Evolutionary conservation across 2,329 filamentous ascomycete genomes (phyloP), one percentile per base, ranked within the genome.

Genomic region (Septoria linicola): DNA sequence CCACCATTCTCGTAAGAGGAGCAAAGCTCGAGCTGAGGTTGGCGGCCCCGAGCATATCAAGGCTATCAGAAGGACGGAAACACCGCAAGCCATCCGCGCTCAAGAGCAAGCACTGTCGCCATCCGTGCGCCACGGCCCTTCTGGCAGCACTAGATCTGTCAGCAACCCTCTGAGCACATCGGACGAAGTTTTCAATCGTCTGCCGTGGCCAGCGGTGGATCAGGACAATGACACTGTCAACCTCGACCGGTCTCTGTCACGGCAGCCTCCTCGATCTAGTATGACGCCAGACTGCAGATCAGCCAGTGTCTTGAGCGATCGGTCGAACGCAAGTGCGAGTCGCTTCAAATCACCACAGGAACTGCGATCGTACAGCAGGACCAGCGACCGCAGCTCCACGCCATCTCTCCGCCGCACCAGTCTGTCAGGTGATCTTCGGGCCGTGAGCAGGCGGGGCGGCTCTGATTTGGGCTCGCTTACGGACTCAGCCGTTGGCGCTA

Each of bases 341-440:
- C 68, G 70, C 45, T 57, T 72, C 49, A 67, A 68, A 55, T 69
- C 71, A 55, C 69, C 74, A 32, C 70, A 75, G 49, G 70, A 75
- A 36, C 59, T 76, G 52, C 78, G 84, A 66, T 80, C 87, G 69
- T 80, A 85, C 59, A 88, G 84, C 68, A 69, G 77, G 56, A 66
- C 73, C 59, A 83, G 77, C 70, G 75, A 78, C 53, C 73, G 76
- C 57, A 81, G 77, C 64, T 72, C 76, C 58, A 86, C 84, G 53
- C 86, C 85, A 58, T 83, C 86, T 41, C 79, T 93, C 55, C 81
- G 89, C 64, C 82, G 88, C 58, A 79, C 81, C 57, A 79, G 76
- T 68, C 66, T 84, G 70, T 91, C 87, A 78, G 85, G 87, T 71
- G 88, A 95, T 77, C 77, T 95, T 63, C 76, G 86, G 73, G 81